These are phyloP conservation scores for Penicillium dipodomyicola DNA, from an alignment of 495 filamentous ascomycete genomes.

Conservation along the genomic window DNA sequence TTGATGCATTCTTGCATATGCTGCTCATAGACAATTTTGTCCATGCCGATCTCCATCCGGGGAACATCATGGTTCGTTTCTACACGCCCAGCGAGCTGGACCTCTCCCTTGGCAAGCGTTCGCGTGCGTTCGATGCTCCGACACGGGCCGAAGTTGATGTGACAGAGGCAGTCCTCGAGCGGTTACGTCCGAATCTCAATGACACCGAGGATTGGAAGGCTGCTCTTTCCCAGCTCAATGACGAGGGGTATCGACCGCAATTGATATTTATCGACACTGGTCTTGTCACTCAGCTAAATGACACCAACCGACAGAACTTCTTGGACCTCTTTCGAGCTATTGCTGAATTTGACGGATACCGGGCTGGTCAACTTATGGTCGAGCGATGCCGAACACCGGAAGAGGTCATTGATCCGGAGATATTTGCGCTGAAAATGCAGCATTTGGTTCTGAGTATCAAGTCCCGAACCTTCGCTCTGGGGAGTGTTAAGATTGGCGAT, in stretches of 20 bases:
- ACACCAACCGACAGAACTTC: conserved; percentile 83
- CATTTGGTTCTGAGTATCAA: conserved; percentile 90
- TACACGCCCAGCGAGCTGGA: conserved; percentile 76
- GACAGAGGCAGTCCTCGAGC: conserved; percentile 78
- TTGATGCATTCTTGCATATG: conserved; percentile 98
- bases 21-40: conserved; percentile 97
- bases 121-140: conserved; percentile 52
- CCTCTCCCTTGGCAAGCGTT: conserved; percentile 55
- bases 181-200: conserved; percentile 69
- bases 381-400: conserved; percentile 89
- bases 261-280: conserved; percentile 98
- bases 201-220: conserved; percentile 65
- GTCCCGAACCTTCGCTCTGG: conserved; percentile 82
- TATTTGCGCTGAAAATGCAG: conserved; percentile 96
- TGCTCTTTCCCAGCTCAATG: conserved; percentile 74
- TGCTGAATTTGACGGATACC: conserved; percentile 96
- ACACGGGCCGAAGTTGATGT: conserved; percentile 61
- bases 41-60: conserved; percentile 96
- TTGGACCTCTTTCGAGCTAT: conserved; percentile 94
- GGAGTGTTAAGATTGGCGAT: conserved; percentile 95
- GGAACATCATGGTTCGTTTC: conserved; percentile 99
- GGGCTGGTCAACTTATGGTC: conserved; percentile 93
- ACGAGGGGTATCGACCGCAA: conserved; percentile 89
- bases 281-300: conserved; percentile 90
- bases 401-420: conserved; percentile 78